These are phyloP conservation scores for Hymenoscyphus infarciens DNA, from an alignment of 2,329 filamentous ascomycete genomes.

Conservation along the genomic window DNA sequence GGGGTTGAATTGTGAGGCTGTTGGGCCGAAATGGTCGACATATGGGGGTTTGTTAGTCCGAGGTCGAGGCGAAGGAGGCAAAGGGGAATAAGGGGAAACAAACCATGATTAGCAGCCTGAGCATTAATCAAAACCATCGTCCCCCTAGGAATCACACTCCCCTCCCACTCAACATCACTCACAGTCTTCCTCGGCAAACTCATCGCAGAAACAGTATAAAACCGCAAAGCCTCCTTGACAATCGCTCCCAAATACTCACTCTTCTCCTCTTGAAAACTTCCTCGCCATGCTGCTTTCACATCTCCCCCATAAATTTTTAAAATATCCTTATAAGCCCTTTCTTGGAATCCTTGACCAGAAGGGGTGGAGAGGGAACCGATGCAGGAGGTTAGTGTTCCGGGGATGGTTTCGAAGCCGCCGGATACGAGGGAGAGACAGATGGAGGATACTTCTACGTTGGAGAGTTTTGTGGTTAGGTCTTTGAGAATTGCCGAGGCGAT, in stretches of 20 bases:
- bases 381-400: conserved; percentile 49
- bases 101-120: conserved; percentile 52
- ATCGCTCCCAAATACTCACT: conserved; percentile 47
- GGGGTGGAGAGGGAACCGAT: conserved; percentile 47
- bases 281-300: conserved; percentile 45
- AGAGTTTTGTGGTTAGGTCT: conserved; percentile 50
- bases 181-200: conserved; percentile 49
- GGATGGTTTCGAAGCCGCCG: conserved; percentile 53
- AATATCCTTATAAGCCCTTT: conserved; percentile 51
- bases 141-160: conserved; percentile 47
- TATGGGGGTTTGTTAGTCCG: conserved; percentile 35
- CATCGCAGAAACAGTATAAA: conserved; percentile 53
- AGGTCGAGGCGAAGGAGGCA: not conserved
- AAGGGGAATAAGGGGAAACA: conserved; percentile 12
- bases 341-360: conserved; percentile 48
- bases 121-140: conserved; percentile 55
- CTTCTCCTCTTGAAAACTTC: conserved; percentile 43
- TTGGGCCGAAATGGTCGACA: conserved; percentile 45
- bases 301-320: conserved; percentile 43
- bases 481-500: conserved; percentile 52
- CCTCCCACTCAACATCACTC: conserved; percentile 48
- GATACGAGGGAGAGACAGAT: conserved; percentile 52
- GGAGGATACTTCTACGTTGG: conserved; percentile 49
- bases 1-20: conserved; percentile 45
- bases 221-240: conserved; percentile 50